Percentiles rank a stretch among this genome's conserved stretches.
phyloP scores from a whole-genome alignment of 2,329 filamentous ascomycete genomes.

The Tolypocladium tropicale region DNA sequence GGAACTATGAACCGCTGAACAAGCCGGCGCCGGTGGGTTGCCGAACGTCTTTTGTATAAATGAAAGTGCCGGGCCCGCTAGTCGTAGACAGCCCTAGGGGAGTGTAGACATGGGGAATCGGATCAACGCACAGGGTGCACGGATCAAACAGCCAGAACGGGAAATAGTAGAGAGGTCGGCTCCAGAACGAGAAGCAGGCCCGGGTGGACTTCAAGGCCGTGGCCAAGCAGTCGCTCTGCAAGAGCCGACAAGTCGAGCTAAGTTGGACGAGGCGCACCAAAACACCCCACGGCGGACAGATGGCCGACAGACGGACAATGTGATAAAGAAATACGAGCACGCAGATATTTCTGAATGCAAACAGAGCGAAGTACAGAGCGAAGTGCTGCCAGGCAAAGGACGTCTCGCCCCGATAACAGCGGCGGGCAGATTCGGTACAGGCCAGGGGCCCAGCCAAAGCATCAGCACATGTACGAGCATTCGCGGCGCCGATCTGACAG shows the following conservation, averaged over 20 bases:
- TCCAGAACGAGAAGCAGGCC: constrained; percentile 8
- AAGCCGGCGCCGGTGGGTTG: constrained; percentile 2
- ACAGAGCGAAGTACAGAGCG: not conserved
- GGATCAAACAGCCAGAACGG: constrained; percentile 27
- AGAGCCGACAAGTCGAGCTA: not conserved
- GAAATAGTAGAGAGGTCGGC: constrained; percentile 25
- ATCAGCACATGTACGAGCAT: constrained; percentile 3
- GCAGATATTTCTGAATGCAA: not conserved
- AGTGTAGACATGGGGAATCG: constrained; percentile 9
- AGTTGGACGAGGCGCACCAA: not conserved
- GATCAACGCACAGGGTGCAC: constrained; percentile 21
- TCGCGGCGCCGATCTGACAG: constrained; percentile 8
- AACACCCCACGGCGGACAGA: not conserved
- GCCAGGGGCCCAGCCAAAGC: not conserved
- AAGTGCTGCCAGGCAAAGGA: not conserved
- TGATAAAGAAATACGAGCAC: not conserved
- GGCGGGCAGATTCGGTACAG: not conserved
- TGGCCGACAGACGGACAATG: not conserved
- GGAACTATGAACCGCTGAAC: not conserved
- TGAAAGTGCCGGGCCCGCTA: constrained; percentile 15
- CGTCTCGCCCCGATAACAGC: not conserved
- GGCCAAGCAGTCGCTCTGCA: not conserved
- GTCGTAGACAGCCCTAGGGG: constrained; percentile 6
- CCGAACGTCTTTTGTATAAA: constrained; percentile 18
- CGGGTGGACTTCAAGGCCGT: constrained; percentile 1